Conservation (phyloP, 2,329 filamentous ascomycete genomes). For the Beauveria sp. region DNA sequence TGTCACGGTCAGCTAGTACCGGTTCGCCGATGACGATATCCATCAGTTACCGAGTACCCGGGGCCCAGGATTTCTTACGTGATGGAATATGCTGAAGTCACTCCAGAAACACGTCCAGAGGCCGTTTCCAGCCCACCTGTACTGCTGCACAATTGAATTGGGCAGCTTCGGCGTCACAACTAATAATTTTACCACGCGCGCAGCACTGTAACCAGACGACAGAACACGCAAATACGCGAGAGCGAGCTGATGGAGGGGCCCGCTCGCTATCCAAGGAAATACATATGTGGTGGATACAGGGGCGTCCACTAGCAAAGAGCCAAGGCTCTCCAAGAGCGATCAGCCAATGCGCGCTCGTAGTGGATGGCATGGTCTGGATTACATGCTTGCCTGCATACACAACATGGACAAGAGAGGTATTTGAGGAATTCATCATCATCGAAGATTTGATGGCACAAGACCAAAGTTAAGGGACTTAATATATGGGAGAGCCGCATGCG, state of each 20-base stretch:
- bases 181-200: background rate
- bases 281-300: background rate
- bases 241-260: background rate
- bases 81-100: background rate
- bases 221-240: background rate
- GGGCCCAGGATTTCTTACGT: background rate
- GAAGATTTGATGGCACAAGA: too few relatives aligned
- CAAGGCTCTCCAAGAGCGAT: background rate
- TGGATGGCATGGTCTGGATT: background rate
- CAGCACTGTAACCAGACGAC: background rate
- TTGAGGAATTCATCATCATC: too few relatives aligned
- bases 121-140: background rate
- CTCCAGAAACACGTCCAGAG: background rate
- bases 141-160: background rate
- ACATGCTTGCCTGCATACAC: too few relatives aligned
- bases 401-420: too few relatives aligned
- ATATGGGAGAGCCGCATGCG: too few relatives aligned
- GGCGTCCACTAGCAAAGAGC: conserved; percentile 4
- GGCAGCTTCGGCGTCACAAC: background rate
- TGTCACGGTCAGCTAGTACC: background rate
- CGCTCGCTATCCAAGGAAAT: conserved; percentile 3
- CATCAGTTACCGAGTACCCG: background rate
- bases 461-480: too few relatives aligned
- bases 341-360: background rate
- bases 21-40: background rate